Evolutionary conservation across 768 basidiomycete species (phyloP).

Genomic region (Amanita jacksonii): DNA sequence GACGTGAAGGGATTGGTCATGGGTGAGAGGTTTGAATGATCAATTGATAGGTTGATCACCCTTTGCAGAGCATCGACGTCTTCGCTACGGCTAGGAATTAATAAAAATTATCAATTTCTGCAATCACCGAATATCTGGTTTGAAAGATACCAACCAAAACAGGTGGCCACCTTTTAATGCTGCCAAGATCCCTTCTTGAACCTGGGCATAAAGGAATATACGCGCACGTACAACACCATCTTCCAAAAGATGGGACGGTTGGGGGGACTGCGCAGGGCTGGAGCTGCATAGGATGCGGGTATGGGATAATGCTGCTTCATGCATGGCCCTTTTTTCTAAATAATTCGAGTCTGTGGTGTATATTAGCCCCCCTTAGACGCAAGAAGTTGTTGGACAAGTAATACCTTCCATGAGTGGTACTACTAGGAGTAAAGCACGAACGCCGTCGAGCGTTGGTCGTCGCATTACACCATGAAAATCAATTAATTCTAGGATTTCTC

Average conservation of each 20-base stretch:
- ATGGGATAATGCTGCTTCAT: slow-evolving; percentile 78
- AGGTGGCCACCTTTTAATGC: slow-evolving; percentile 82
- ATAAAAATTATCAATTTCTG: background rate
- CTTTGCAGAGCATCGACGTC: slow-evolving; percentile 68
- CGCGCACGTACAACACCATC: slow-evolving; percentile 62
- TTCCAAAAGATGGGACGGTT: slow-evolving; percentile 41
- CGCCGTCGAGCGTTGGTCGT: slow-evolving; percentile 80
- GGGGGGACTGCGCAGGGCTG: slow-evolving; percentile 22
- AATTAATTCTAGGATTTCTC: slow-evolving; percentile 69
- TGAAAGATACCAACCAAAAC: slow-evolving; percentile 54
- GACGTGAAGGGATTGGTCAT: background rate
- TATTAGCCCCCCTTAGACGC: too few relatives aligned
- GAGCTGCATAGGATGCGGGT: slow-evolving; percentile 65
- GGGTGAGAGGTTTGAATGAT: slow-evolving; percentile 14
- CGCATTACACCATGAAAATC: slow-evolving; percentile 74
- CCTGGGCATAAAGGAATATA: slow-evolving; percentile 85
- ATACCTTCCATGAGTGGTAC: slow-evolving; percentile 83
- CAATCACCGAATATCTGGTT: too few relatives aligned
- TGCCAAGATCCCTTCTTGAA: slow-evolving; percentile 75
- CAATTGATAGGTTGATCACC: slow-evolving; percentile 35
- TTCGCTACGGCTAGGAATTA: slow-evolving; percentile 50
- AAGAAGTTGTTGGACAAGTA: too few relatives aligned
- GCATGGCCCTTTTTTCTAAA: slow-evolving; percentile 51
- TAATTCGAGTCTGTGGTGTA: slow-evolving; percentile 33
- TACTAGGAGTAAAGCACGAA: slow-evolving; percentile 67